A percentile compares a stretch with the other conserved stretches of the same genome.
Evolutionary conservation across 768 basidiomycete genomes (phyloP).

Genomic region (Boletellus ananiceps): DNA sequence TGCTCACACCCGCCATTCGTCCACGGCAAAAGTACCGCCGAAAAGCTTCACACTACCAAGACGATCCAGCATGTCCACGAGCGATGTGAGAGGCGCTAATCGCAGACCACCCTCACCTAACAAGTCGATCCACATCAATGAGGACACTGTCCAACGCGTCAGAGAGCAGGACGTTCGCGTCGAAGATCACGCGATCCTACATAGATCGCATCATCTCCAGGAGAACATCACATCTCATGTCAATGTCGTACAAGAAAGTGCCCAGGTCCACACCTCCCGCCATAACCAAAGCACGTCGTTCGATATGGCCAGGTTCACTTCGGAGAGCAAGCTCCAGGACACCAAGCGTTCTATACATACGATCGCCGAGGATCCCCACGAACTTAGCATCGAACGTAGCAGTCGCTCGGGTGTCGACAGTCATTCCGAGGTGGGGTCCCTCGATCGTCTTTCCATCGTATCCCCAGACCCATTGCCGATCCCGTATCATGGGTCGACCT

Average conservation of each 20-base stretch:
- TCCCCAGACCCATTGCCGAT: conserved; percentile 45
- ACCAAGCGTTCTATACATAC: conserved; percentile 27
- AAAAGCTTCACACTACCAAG: conserved; percentile 14
- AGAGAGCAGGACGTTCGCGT: conserved; percentile 11
- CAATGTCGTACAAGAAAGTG: conserved; percentile 8
- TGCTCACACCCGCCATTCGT: conserved; percentile 23
- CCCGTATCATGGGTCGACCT: conserved; percentile 39
- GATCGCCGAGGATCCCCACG: conserved; percentile 27
- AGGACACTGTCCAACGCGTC: conserved; percentile 7
- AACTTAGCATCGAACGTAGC: conserved; percentile 13
- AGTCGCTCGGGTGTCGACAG: conserved; percentile 14
- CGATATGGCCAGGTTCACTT: conserved; percentile 14
- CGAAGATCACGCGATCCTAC: conserved; percentile 17
- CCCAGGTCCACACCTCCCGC: conserved; percentile 10
- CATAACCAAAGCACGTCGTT: conserved; percentile 13
- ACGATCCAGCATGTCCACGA: conserved; percentile 15
- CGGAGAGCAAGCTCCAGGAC: conserved; percentile 18
- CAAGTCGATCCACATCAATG: conserved; percentile 11
- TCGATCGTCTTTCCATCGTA: conserved; percentile 25
- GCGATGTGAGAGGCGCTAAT: neutral
- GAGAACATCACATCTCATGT: conserved; percentile 12
- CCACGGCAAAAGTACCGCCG: conserved; percentile 15
- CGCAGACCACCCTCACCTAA: conserved; percentile 10
- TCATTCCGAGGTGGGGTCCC: conserved; percentile 24
- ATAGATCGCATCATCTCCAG: conserved; percentile 10